Base-by-base conservation (phyloP, 2,329 filamentous ascomycete species). In the Achaetomium macrosporum region DNA sequence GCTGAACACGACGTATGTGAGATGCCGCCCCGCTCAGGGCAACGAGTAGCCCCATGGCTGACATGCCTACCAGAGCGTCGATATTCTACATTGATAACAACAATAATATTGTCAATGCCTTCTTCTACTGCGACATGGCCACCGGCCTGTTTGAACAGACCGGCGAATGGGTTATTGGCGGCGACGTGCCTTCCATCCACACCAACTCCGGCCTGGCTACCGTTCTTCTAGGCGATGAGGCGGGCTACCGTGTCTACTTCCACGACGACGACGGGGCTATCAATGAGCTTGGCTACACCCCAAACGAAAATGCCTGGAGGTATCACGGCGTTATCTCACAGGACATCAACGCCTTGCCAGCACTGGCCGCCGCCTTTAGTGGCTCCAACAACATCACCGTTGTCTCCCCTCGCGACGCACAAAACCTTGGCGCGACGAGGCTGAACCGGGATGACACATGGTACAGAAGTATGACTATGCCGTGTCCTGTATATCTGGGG, bases 211-310 rank as follows among this genome's bases (percentile, higher is more conserved):
- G 65, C 3, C 51, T 73, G 12, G 57, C 65, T 6, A 63, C 59
- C 1, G 56, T 69, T 4, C 55, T 70, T n/a, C 63, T 72, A 8
- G 66, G 67, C 13, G 52, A 54, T 1, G 57, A 57, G 7, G 54
- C 60, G 2, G 70, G 69, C 20, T 71, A 72, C 42, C 68, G 70
- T 11, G 58, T 72, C 12, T 72, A 66, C 57, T 72, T 66, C 51
- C 69, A 71, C 56, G 69, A 69, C 53, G 47, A 61, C 25, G 50
- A 65, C 29, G 64, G 60, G 16, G 57, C 55, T 7, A 51, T 72
- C 45, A 69, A 67, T 25, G 56, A 65, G 44, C 54, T 72, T 13
- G 57, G 59, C 7, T 73, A 70, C 50, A 65, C 61, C 2, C 25
- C 25, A 25, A 47, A 36, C 4, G 45, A 55, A 7, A 59, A 56